A percentile compares a stretch with the other conserved stretches of the same genome.
phyloP scores from a whole-genome alignment of 2,329 filamentous ascomycete genomes.

The Diaporthe nobilis region DNA sequence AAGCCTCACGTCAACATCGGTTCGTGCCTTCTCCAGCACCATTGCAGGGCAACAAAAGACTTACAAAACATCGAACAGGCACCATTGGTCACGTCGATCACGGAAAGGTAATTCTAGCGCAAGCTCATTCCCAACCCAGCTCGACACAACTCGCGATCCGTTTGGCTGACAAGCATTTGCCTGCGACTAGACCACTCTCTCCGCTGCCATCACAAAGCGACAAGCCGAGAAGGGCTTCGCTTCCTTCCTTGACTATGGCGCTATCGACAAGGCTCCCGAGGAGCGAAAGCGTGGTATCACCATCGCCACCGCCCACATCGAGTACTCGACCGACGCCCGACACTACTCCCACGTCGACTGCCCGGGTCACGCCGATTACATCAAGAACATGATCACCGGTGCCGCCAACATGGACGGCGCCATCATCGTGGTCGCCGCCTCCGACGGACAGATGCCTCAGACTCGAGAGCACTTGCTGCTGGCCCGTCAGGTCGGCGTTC shows the following conservation, averaged over 20 bases:
- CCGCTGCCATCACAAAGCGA: conserved; percentile 98
- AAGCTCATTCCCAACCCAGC: neutral
- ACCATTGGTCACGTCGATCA: conserved; percentile 99
- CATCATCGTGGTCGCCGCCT: conserved; percentile 98
- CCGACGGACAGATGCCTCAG: conserved; percentile 99
- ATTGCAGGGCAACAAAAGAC: conserved; percentile 39
- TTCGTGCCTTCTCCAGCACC: conserved; percentile 56
- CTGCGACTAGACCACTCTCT: conserved; percentile 85
- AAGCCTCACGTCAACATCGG: conserved; percentile 99
- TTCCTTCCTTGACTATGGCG: conserved; percentile 95
- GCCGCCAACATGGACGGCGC: conserved; percentile 99
- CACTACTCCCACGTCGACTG: conserved; percentile 99
- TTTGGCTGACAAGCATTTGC: conserved; percentile 43
- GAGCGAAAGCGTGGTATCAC: conserved; percentile 99
- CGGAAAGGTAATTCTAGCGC: conserved; percentile 81
- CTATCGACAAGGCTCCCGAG: conserved; percentile 99
- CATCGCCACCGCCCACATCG: conserved; percentile 98
- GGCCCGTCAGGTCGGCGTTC: conserved; percentile 97
- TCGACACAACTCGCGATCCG: conserved; percentile 6
- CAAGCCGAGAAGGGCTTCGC: conserved; percentile 95
- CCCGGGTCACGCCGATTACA: conserved; percentile 99
- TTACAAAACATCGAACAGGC: conserved; percentile 62
- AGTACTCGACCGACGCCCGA: conserved; percentile 93
- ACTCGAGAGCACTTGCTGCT: conserved; percentile 98
- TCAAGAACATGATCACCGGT: conserved; percentile 99